Percentiles rank a stretch among this genome's conserved stretches.
Evolutionary conservation across 805 yeast genomes (phyloP).

Genomic region (Yamadazyma endophytica): DNA sequence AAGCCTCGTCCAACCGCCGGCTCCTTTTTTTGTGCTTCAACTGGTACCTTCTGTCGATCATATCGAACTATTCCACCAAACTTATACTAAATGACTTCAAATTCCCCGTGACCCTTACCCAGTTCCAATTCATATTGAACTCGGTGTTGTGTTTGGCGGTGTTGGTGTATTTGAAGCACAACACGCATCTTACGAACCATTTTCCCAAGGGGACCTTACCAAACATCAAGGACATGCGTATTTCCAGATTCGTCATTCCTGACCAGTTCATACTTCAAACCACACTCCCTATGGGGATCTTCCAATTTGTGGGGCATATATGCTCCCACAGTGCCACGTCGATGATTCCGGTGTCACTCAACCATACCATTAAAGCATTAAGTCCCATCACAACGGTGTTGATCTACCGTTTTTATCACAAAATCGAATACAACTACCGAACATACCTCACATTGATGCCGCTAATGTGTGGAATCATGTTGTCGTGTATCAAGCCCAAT

Average conservation of each 20-base stretch:
- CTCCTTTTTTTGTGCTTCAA: slow-evolving; percentile 46
- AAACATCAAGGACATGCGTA: slow-evolving; percentile 18
- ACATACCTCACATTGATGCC: slow-evolving; percentile 83
- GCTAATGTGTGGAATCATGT: slow-evolving; percentile 77
- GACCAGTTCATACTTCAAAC: slow-evolving; percentile 49
- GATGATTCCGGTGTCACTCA: slow-evolving; percentile 87
- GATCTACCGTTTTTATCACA: slow-evolving; percentile 63
- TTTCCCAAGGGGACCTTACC: slow-evolving; percentile 52
- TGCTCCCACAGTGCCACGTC: slow-evolving; percentile 91
- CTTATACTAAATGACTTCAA: slow-evolving; percentile 63
- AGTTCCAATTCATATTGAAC: slow-evolving; percentile 78
- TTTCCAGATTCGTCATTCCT: slow-evolving; percentile 49
- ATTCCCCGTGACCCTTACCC: slow-evolving; percentile 86
- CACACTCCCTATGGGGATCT: slow-evolving; percentile 90
- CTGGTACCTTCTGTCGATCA: slow-evolving; percentile 81
- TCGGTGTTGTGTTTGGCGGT: slow-evolving; percentile 51
- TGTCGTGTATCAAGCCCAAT: slow-evolving; percentile 58
- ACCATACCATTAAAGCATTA: slow-evolving; percentile 89
- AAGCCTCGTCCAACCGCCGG: no score
- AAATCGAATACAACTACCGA: slow-evolving; percentile 49
- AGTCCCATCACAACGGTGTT: slow-evolving; percentile 86
- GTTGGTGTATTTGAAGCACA: slow-evolving; percentile 5
- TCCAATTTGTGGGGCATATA: slow-evolving; percentile 90
- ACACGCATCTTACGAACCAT: slow-evolving; percentile 8
- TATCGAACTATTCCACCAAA: slow-evolving; percentile 80